phyloP scores from a whole-genome alignment of 306 rosid species.

The Purshia tridentata region DNA sequence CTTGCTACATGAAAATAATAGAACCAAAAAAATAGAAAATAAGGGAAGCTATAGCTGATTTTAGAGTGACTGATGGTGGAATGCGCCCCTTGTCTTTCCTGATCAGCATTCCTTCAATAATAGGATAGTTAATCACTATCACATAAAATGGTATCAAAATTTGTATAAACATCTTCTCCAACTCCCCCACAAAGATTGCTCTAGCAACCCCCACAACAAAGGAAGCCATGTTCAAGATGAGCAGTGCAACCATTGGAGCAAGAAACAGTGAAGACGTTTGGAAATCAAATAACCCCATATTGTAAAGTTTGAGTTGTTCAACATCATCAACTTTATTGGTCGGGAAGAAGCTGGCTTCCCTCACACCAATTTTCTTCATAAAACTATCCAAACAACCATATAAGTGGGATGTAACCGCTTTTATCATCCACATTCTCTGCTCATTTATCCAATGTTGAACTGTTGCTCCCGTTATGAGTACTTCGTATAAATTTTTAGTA shows the following conservation, averaged over 20 bases:
- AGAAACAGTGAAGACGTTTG: constrained; percentile 49
- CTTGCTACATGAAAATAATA: constrained; percentile 16
- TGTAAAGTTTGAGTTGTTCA: constrained; percentile 43
- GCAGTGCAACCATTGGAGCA: constrained; percentile 49
- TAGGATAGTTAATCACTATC: constrained; percentile 17
- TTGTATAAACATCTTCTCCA: constrained; percentile 26
- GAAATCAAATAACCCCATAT: constrained; percentile 53
- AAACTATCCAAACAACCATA: constrained; percentile 60
- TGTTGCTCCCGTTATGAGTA: constrained; percentile 48
- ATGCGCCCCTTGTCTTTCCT: constrained; percentile 34
- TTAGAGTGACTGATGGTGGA: constrained; percentile 13
- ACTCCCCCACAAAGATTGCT: constrained; percentile 27
- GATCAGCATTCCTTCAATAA: constrained; percentile 33
- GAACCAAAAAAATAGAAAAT: constrained; percentile 18
- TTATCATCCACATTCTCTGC: constrained; percentile 67
- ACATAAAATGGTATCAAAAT: constrained; percentile 25
- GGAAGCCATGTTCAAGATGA: constrained; percentile 45
- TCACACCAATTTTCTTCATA: constrained; percentile 48
- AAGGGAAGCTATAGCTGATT: neutral
- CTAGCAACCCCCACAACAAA: constrained; percentile 42
- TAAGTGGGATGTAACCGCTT: constrained; percentile 38
- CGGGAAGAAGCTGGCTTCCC: constrained; percentile 53
- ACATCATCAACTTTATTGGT: constrained; percentile 56
- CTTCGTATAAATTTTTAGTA: constrained; percentile 40
- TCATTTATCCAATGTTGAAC: constrained; percentile 42